These are phyloP conservation scores for Cryptococcus floricola DNA, from an alignment of 1,284 basidiomycete species.

Conservation along the genomic window DNA sequence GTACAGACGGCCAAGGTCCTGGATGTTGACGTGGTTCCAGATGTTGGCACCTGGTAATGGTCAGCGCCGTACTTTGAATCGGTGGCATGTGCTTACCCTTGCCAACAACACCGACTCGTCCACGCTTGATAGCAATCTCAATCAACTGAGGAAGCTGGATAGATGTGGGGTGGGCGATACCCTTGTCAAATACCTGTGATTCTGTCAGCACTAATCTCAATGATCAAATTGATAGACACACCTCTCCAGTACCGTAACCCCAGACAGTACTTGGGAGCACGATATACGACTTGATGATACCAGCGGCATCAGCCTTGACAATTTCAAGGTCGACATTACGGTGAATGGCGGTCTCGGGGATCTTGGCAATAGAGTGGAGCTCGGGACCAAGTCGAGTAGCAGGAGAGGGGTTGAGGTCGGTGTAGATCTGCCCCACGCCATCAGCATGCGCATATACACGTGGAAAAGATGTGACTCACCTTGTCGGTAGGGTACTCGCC, in stretches of 20 bases:
- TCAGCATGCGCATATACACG: not conserved
- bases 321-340: slow-evolving; percentile 42
- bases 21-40: slow-evolving; percentile 34
- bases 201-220: too few relatives aligned
- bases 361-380: slow-evolving; percentile 35
- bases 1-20: slow-evolving; percentile 34
- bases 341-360: slow-evolving; percentile 28
- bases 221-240: too few relatives aligned
- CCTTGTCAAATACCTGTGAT: slow-evolving; percentile 25
- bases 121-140: slow-evolving; percentile 40
- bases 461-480: slow-evolving; percentile 7
- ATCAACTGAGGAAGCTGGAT: slow-evolving; percentile 42
- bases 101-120: slow-evolving; percentile 41
- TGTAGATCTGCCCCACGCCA: slow-evolving; percentile 26
- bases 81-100: slow-evolving; percentile 32
- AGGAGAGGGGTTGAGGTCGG: slow-evolving; percentile 31
- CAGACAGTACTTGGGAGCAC: slow-evolving; percentile 49
- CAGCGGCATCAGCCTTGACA: slow-evolving; percentile 39
- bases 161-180: slow-evolving; percentile 37
- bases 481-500: slow-evolving; percentile 28
- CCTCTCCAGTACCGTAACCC: slow-evolving; percentile 35
- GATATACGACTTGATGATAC: slow-evolving; percentile 44
- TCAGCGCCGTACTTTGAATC: not conserved
- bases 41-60: slow-evolving; percentile 29
- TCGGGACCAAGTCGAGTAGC: slow-evolving; percentile 28